These are phyloP conservation scores for Gaultheria prostrata DNA, from an alignment of 148 eudicot species.

Conservation along the genomic window DNA sequence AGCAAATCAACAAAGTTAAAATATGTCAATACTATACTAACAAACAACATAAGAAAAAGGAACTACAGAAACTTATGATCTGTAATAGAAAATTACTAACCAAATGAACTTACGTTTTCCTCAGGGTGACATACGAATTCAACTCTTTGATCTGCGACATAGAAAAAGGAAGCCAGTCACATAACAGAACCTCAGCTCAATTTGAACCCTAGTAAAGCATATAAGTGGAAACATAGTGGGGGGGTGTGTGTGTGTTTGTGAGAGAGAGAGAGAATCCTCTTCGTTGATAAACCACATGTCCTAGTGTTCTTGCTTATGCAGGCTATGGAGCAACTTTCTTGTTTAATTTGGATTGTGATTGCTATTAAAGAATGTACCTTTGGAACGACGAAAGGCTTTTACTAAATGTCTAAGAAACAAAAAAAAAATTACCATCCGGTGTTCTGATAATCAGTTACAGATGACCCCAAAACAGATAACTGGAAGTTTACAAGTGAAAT, in stretches of 20 bases:
- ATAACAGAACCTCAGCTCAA: constrained; percentile 7
- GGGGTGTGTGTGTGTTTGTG: not conserved
- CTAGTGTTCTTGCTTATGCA: not conserved
- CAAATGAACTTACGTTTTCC: constrained; percentile 74
- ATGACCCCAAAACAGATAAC: not conserved
- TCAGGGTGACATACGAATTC: constrained; percentile 78
- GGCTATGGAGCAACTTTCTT: not conserved
- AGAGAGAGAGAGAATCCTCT: constrained; percentile 8
- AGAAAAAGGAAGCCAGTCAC: not conserved
- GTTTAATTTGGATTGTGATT: not conserved
- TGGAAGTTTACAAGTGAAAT: not conserved
- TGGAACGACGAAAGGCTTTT: not conserved
- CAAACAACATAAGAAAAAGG: not conserved
- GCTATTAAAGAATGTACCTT: not conserved
- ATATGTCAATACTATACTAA: not conserved
- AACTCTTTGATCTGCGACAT: constrained; percentile 81
- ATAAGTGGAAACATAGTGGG: not conserved
- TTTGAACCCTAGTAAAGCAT: not conserved
- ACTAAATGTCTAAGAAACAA: not conserved
- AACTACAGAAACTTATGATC: not conserved
- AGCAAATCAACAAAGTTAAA: not conserved
- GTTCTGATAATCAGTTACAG: not conserved
- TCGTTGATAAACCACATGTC: not conserved
- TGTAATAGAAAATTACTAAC: not conserved
- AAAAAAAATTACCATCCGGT: not conserved